Percentiles rank a stretch among this genome's conserved stretches.
phyloP scores from a whole-genome alignment of 192 early-diverging fungal species.

The Coemansia sp. region DNA sequence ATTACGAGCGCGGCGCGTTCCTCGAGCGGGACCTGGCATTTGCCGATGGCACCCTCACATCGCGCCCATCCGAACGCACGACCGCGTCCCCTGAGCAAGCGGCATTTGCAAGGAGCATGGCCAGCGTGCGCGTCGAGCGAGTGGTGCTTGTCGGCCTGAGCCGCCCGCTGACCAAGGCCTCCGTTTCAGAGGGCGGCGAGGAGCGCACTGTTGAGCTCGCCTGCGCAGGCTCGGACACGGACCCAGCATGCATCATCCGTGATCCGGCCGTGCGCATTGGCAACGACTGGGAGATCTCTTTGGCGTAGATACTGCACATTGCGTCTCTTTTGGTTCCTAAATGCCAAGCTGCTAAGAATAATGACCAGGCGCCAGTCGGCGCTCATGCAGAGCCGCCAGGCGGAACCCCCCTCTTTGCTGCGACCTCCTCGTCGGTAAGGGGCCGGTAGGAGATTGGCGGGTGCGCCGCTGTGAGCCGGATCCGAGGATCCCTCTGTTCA shows the following conservation, averaged over 20 bases:
- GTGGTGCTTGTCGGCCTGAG: constrained; percentile 38
- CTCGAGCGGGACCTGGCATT: constrained; percentile 47
- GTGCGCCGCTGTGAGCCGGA: constrained; percentile 11
- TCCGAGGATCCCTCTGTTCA: constrained; percentile 3
- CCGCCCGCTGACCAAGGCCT: constrained; percentile 26
- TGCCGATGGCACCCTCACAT: constrained; percentile 24
- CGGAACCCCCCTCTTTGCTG: constrained; percentile 13
- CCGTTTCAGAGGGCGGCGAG: constrained; percentile 21
- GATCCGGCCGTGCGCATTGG: constrained; percentile 45
- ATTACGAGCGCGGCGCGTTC: constrained; percentile 63
- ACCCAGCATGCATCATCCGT: constrained; percentile 32
- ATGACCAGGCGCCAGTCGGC: too few relatives aligned
- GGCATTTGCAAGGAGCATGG: constrained; percentile 16
- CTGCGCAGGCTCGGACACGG: constrained; percentile 9
- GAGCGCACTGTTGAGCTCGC: constrained; percentile 22
- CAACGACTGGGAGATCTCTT: constrained; percentile 40
- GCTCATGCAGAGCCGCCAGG: too few relatives aligned
- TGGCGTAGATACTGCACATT: constrained; percentile 17
- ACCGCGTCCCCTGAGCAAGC: constrained; percentile 6
- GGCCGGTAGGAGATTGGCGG: constrained; percentile 28
- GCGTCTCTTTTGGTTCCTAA: too few relatives aligned
- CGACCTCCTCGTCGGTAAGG: constrained; percentile 36
- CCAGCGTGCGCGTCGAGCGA: constrained; percentile 43
- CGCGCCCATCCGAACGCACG: constrained; percentile 27
- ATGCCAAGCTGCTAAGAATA: too few relatives aligned